Base-by-base conservation (phyloP, 2,329 filamentous ascomycete genomes). In the Acrocalymma vagum region DNA sequence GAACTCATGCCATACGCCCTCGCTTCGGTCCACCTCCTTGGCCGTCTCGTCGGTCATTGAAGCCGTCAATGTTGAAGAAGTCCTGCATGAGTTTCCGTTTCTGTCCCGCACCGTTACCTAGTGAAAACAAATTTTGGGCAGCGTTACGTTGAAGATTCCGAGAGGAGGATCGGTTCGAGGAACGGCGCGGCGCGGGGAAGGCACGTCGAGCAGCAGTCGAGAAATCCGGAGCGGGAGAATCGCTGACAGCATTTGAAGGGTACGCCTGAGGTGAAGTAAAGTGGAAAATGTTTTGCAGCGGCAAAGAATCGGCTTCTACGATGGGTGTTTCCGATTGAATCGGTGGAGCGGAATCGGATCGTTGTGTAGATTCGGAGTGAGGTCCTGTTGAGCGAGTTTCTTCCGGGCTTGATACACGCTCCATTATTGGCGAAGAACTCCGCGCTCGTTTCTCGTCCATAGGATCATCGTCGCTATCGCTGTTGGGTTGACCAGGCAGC, bases 21-120 rank as follows among this genome's bases (percentile, higher is more conserved):
- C 67, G 55, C 60, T 72, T 73, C 0, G 63, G 53, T n/a, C 68
- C 69, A 3, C 68, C 69, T 2, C 60, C 67, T 10, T 54, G 50
- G 10, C 54, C 59, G 40, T 89, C 86, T 60, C 86, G 86, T 28
- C 81, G 55, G 33, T 70, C 81, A 44, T 80, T 76, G 34, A 87
- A 66, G 50, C 82, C 83, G 37, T 83, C 82, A 6, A 88, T 73
- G 59, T 90, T 87, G 62, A 91, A 91, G 38, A 90, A 84, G 59
- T 92, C 88, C 16, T 83, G 82, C 58, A 88, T 80, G 54, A 89
- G 79, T 57, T 87, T 82, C 27, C 88, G 80, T 68, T 93, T 93
- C 54, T 83, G 79, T 2, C 88, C 88, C 7, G 86, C 82, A 6
- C 82, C 84, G 43, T 79, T 79, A 4, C 84, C 83, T 7, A 88